Conservation (phyloP, 176 grass and related monocot genomes). For the maize (Zea mays) region Zm-B73-REFERENCE-NAM-5.0 NC_050097.1:217752001-217752500, state of each 20-base stretch:
- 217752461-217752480: slow-evolving; percentile 90
- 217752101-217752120: slow-evolving; percentile 58
- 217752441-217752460: slow-evolving; percentile 62
- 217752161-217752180: slow-evolving; percentile 30
- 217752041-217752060: slow-evolving; percentile 58
- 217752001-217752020: slow-evolving; percentile 75
- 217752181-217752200: slow-evolving; percentile 25
- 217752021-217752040: slow-evolving; percentile 61
- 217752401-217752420: slow-evolving; percentile 67
- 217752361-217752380: neutral
- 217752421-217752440: slow-evolving; percentile 63
- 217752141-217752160: slow-evolving; percentile 14
- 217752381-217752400: slow-evolving; percentile 72
- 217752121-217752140: slow-evolving; percentile 8
- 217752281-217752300: slow-evolving; percentile 84
- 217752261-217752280: slow-evolving; percentile 72
- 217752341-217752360: slow-evolving; percentile 23
- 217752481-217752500: slow-evolving; percentile 81
- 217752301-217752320: slow-evolving; percentile 43
- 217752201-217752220: slow-evolving; percentile 78
- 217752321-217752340: slow-evolving; percentile 27
- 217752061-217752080: slow-evolving; percentile 59
- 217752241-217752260: slow-evolving; percentile 77
- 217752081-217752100: slow-evolving; percentile 98
- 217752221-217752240: slow-evolving; percentile 92